Conservation (phyloP, 1,284 basidiomycete genomes). For the Ganoderma multipileum region DNA sequence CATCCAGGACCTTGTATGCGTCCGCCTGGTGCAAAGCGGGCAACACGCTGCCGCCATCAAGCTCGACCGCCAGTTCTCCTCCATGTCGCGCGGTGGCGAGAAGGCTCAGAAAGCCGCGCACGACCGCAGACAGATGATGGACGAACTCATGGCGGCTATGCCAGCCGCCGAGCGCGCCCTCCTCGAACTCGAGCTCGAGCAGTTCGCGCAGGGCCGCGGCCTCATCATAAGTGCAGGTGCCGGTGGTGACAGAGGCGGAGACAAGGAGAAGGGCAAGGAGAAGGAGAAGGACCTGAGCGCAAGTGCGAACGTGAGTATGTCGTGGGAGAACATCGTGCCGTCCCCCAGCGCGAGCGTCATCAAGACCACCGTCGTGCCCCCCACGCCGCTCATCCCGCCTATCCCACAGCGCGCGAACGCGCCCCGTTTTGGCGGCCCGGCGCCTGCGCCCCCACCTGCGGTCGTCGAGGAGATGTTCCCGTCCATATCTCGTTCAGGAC, state of each 20-base stretch:
- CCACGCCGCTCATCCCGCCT: conserved; percentile 32
- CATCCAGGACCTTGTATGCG: conserved; percentile 83
- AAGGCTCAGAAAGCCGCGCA: conserved; percentile 39
- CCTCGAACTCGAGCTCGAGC: conserved; percentile 58
- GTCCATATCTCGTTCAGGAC: conserved; percentile 20
- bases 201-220: conserved; percentile 34
- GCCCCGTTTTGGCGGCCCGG: conserved; percentile 39
- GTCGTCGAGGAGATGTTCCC: conserved; percentile 28
- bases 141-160: conserved; percentile 66
- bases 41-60: conserved; percentile 77
- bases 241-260: conserved; percentile 7
- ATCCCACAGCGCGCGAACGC: conserved; percentile 39
- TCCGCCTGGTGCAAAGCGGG: conserved; percentile 80
- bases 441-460: conserved; percentile 18
- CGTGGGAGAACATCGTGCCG: conserved; percentile 56
- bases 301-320: conserved; percentile 52
- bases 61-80: conserved; percentile 71
- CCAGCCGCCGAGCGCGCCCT: conserved; percentile 62
- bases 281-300: conserved; percentile 34
- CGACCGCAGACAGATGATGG: conserved; percentile 73
- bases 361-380: conserved; percentile 10
- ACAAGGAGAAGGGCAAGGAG: conserved; percentile 10
- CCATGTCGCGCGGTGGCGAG: conserved; percentile 36
- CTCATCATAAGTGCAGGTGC: not conserved
- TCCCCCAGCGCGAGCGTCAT: conserved; percentile 9